A percentile compares a stretch with the other conserved stretches of the same genome.
Conservation (phyloP, 495 filamentous ascomycete species). For the Xylaria scruposa region DNA sequence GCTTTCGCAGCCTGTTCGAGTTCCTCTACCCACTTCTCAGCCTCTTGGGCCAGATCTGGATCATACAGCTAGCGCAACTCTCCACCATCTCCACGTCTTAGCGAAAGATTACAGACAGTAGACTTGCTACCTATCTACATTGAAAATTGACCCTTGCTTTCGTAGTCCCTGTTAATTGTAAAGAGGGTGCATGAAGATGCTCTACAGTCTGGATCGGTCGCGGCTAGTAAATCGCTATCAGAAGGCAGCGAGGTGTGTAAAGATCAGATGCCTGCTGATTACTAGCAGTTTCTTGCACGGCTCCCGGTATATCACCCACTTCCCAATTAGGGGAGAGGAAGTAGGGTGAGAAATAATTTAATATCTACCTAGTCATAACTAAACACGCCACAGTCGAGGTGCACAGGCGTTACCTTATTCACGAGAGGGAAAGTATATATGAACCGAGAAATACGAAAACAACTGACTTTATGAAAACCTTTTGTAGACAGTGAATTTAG, state of each 20-base stretch:
- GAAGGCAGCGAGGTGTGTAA: not conserved
- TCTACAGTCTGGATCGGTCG: not conserved
- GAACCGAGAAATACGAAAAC: not conserved
- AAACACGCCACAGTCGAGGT: not conserved
- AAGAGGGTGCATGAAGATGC: too few species aligned
- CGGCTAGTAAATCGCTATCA: not conserved
- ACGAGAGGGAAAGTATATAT: not conserved
- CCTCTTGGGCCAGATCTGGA: not conserved
- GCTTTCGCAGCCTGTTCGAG: not conserved
- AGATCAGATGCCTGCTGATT: too few species aligned
- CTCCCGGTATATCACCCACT: too few species aligned
- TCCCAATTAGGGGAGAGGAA: conserved; percentile 13
- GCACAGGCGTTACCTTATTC: not conserved
- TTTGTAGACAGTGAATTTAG: not conserved
- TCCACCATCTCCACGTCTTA: not conserved
- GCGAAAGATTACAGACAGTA: too few species aligned
- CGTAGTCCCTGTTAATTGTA: too few species aligned
- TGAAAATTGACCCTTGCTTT: too few species aligned
- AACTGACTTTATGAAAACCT: not conserved
- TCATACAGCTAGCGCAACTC: conserved; percentile 6
- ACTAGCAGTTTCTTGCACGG: too few species aligned
- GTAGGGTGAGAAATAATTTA: conserved; percentile 8
- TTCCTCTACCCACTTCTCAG: not conserved
- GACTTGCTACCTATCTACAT: too few species aligned
- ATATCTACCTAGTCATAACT: not conserved